These are phyloP conservation scores for Entamoeba invadens DNA, from an alignment of 208 protist genomes.

Conservation along the genomic window DNA sequence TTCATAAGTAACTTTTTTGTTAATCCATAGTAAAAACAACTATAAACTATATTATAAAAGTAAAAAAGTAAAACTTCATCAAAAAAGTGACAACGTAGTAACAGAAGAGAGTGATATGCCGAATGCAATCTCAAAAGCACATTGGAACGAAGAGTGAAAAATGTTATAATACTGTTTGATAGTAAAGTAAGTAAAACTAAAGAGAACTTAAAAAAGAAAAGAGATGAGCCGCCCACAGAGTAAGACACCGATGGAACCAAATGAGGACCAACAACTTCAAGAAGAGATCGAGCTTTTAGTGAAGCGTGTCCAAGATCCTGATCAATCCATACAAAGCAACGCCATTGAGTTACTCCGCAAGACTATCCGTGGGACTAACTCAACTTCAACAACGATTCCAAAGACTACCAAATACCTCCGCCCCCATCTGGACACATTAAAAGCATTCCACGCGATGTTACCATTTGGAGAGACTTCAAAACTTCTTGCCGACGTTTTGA, in stretches of 20 bases:
- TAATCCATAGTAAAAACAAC: too few relatives aligned
- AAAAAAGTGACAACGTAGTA: too few relatives aligned
- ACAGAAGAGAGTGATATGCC: too few relatives aligned
- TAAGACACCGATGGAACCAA: not conserved
- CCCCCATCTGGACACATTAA: slow-evolving; percentile 1
- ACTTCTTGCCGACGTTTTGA: slow-evolving; percentile 78
- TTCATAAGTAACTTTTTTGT: too few relatives aligned
- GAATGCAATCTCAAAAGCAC: too few relatives aligned
- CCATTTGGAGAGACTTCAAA: not conserved
- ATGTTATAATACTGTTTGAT: not conserved
- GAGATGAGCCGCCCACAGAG: not conserved
- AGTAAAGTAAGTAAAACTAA: not conserved
- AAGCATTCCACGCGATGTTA: not conserved
- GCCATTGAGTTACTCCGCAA: slow-evolving; percentile 36
- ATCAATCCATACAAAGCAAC: not conserved
- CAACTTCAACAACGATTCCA: slow-evolving; percentile 85
- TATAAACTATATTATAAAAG: too few relatives aligned
- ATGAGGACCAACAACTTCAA: not conserved
- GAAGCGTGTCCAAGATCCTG: not conserved
- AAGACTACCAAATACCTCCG: slow-evolving; percentile 97
- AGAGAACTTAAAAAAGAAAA: not conserved
- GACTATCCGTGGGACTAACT: slow-evolving; percentile 68
- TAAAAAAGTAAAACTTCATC: too few relatives aligned
- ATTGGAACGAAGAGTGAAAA: too few relatives aligned
- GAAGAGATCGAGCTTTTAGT: not conserved